These are phyloP conservation scores for Tremellales sp. DNA, from an alignment of 1,284 basidiomycete genomes.

Conservation along the genomic window DNA sequence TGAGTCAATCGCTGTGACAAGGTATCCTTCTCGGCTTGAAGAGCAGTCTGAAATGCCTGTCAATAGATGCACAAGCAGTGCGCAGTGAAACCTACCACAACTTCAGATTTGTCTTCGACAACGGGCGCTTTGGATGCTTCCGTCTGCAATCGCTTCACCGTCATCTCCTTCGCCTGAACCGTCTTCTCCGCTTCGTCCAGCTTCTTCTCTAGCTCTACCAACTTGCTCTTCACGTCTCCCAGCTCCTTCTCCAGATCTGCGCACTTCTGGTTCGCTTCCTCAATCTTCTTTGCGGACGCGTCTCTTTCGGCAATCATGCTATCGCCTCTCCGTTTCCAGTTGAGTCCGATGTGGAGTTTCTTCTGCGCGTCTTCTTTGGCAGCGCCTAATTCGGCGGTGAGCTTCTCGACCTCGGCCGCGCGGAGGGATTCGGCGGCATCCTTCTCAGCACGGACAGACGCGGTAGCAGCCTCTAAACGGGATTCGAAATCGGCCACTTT, in stretches of 20 bases:
- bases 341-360: slow-evolving; percentile 32
- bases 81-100: slow-evolving; percentile 20
- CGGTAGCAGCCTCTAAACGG: slow-evolving; percentile 33
- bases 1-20: slow-evolving; percentile 32
- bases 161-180: slow-evolving; percentile 25
- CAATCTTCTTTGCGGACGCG: slow-evolving; percentile 28
- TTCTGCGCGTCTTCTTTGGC: slow-evolving; percentile 24
- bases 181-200: slow-evolving; percentile 21
- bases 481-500: slow-evolving; percentile 26
- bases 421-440: slow-evolving; percentile 33
- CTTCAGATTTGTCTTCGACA: slow-evolving; percentile 12
- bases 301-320: slow-evolving; percentile 12
- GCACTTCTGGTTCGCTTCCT: slow-evolving; percentile 20
- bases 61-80: not conserved
- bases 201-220: slow-evolving; percentile 34
- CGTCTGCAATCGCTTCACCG: slow-evolving; percentile 29
- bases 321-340: slow-evolving; percentile 34
- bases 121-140: slow-evolving; percentile 13
- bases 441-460: slow-evolving; percentile 32
- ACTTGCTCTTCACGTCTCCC: slow-evolving; percentile 23
- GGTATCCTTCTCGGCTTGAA: slow-evolving; percentile 31
- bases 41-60: slow-evolving; percentile 13
- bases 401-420: slow-evolving; percentile 24
- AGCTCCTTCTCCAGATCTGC: slow-evolving; percentile 22
- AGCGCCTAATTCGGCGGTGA: slow-evolving; percentile 21